These are phyloP conservation scores for Coemansia biformis DNA, from an alignment of 192 early-diverging fungal species.

Conservation along the genomic window DNA sequence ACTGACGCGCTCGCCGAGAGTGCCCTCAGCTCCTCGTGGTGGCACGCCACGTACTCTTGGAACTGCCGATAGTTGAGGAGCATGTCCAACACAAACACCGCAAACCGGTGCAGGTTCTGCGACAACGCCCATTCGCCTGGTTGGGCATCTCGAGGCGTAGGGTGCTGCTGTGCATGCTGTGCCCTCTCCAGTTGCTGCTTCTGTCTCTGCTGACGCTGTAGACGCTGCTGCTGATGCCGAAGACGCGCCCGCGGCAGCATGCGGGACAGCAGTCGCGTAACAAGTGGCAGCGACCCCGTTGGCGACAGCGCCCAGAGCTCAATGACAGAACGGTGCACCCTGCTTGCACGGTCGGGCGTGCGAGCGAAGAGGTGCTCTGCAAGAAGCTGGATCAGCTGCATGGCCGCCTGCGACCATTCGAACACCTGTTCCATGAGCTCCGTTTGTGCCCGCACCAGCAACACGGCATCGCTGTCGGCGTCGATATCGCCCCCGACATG, in stretches of 20 bases:
- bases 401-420: conserved; percentile 25
- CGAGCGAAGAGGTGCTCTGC: conserved; percentile 7
- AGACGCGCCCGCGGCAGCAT: conserved; percentile 10
- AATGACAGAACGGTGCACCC: conserved; percentile 14
- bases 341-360: conserved; percentile 8
- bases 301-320: conserved; percentile 32
- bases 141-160: not conserved
- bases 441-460: conserved; percentile 10
- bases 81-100: conserved; percentile 24
- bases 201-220: too few species aligned
- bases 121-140: conserved; percentile 10
- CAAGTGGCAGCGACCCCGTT: conserved; percentile 30
- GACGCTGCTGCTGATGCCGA: too few species aligned
- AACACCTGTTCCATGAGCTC: conserved; percentile 16
- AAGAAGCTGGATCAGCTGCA: conserved; percentile 4
- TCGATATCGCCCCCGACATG: too few species aligned
- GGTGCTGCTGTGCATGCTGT: too few species aligned
- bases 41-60: conserved; percentile 39
- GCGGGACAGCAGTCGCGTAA: conserved; percentile 13
- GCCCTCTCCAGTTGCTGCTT: too few species aligned
- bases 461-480: not conserved
- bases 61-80: conserved; percentile 42
- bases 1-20: conserved; percentile 6
- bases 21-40: conserved; percentile 39
- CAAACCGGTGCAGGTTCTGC: conserved; percentile 18